These are phyloP conservation scores for Elongisporangium undulatum DNA, from an alignment of 352 stramenopile species.

Conservation along the genomic window DNA sequence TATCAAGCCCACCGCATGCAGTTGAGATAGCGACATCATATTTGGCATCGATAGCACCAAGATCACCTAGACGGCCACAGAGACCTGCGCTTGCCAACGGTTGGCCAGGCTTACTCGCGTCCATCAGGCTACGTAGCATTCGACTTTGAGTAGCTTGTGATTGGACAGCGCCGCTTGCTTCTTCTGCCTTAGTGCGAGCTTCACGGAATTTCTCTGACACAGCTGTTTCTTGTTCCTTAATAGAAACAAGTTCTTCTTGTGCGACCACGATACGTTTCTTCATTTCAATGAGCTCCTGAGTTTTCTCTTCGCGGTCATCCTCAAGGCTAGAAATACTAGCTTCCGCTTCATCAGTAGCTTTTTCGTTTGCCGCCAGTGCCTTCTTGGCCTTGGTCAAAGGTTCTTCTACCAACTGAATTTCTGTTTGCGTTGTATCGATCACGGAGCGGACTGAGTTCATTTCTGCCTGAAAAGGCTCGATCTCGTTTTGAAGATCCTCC, in stretches of 20 bases:
- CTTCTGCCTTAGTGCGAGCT: constrained; percentile 74
- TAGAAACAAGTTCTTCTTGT: constrained; percentile 71
- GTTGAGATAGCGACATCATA: constrained; percentile 99
- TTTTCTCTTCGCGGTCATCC: constrained; percentile 56
- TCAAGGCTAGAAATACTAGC: constrained; percentile 51
- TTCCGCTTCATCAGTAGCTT: constrained; percentile 50
- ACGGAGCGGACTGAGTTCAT: constrained; percentile 69
- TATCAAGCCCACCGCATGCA: constrained; percentile 93
- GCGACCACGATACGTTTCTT: constrained; percentile 72
- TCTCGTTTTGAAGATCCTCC: constrained; percentile 74
- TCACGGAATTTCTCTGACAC: constrained; percentile 56
- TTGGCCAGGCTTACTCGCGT: constrained; percentile 87
- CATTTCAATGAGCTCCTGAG: constrained; percentile 57
- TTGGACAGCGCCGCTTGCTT: constrained; percentile 57
- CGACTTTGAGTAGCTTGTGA: constrained; percentile 67
- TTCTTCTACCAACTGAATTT: constrained; percentile 76
- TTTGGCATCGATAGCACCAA: constrained; percentile 93
- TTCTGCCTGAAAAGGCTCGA: constrained; percentile 66
- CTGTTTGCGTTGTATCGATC: constrained; percentile 77
- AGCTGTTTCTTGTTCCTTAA: constrained; percentile 41
- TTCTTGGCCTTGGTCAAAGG: constrained; percentile 75
- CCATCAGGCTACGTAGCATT: constrained; percentile 89
- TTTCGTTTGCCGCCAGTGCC: constrained; percentile 61
- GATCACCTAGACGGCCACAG: constrained; percentile 95
- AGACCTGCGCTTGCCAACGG: constrained; percentile 92